Base-by-base conservation (phyloP, 345 rosid species). In the Eucalyptus pauciflora region DNA sequence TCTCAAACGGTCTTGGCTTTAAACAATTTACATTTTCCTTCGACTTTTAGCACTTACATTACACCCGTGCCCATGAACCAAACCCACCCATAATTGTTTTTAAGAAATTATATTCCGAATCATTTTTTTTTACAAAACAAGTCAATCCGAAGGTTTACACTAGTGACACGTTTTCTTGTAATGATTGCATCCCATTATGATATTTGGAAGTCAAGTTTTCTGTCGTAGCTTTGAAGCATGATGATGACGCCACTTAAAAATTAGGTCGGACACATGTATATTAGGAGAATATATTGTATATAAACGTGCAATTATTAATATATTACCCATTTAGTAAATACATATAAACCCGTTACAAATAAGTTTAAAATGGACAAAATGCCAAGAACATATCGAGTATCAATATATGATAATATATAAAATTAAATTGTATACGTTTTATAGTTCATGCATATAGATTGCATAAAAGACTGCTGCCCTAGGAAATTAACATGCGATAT, bases 141-240 rank as follows among this genome's bases (percentile, higher is more conserved):
- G 22, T 3, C 2, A 5, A 69, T 14, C 18, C 9, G 7, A 0
- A 4, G 6, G 6, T 17, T 17, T 10, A 3, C 25, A 10, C 7
- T 33, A 17, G 13, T 1, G 11, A 33, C 13, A 1, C 8, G 5
- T 64, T 31, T 67, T 67, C 12, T 33, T 17, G 24, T 33, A 69
- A 33, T 16, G 14, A 37, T 37, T 9, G 2, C 43, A 22, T 37
- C 25, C 46, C 12, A 37, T 71, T 13, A 20, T 37, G 22, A 10
- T 18, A 71, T 37, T 20, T 37, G 46, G 46, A 37, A 37, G 48
- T 76, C 83, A 37, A 76, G 48, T 76, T 76, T 20, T 76, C 27
- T 41, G 4, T 69, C 4, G 25, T 69, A 69, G 0, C 13, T 69
- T 69, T 33, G 45, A 69, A 69, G 80, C 80, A 69, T 33, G 45